Base-by-base conservation (phyloP, 2,329 filamentous ascomycete species). In the Sarocladium kiliense region DNA sequence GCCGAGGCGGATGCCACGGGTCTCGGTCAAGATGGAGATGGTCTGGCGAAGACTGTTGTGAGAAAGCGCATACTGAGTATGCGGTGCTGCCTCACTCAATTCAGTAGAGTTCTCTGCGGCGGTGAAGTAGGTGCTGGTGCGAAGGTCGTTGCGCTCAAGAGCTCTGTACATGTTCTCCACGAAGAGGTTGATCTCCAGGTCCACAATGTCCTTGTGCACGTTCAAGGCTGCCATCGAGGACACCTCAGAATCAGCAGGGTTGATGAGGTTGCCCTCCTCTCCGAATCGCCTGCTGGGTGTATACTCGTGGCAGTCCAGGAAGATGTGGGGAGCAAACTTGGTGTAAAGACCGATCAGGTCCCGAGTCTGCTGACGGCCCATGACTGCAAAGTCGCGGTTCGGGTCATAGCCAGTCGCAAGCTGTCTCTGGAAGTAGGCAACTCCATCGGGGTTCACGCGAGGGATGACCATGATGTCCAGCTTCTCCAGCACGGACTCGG, bases 201-300 rank as follows among this genome's bases (percentile, higher is more conserved):
- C 54, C 6, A 67, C 59, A 9, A 69, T 68, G 19, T 62, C 55
- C 7, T 57, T 32, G 53, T 69, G 61, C 30, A 69, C 67, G 3
- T 69, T 69, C 6, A 68, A 49, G 26, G 68, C 69, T 57, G 69
- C 68, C 3, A 66, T 65, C 1, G 67, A 64, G 0, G 66, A 67
- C 34, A 69, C 67, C 3, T 66, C 60, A 1, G 62, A 63, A 41
- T 69, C 66, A 1, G 64, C 56, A 1, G 60, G 60, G 2, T 58
- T 54, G 14, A 63, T 54, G 54, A 57, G 59, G 2, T 68, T 64
- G 30, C 55, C 54, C 2, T 63, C 57, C 0, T 58, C 57, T 0
- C 66, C 66, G 7, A 59, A 64, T 23, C 56, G 54, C 0, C 58
- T 45, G 7, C 25, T 49, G 0, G 65, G 61, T 0, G 60, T 62